Conservation (phyloP, 2,329 filamentous ascomycete species). For the Aspergillus sp. region DNA sequence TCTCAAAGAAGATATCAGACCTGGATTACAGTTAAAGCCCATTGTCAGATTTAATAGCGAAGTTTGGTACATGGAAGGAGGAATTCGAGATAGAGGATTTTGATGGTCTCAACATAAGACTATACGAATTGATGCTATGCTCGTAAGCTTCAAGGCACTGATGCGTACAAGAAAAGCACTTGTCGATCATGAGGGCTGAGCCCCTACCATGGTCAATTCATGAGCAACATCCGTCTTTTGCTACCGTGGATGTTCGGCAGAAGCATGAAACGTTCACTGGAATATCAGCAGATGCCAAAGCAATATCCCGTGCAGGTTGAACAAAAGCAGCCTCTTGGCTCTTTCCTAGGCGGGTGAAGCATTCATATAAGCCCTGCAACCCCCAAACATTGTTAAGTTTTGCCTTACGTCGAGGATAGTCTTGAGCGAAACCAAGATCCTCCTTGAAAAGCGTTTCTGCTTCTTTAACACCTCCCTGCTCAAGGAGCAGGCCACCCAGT, state of each 20-base stretch:
- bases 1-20: too few species aligned
- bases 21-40: too few species aligned
- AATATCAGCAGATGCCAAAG: constrained; percentile 55
- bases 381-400: constrained; percentile 71
- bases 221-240: neutral
- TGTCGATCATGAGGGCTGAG: too few species aligned
- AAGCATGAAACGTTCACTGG: constrained; percentile 53
- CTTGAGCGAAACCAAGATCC: constrained; percentile 52
- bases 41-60: too few species aligned
- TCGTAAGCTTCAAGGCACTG: too few species aligned
- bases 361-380: constrained; percentile 66
- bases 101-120: too few species aligned
- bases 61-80: too few species aligned
- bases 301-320: constrained; percentile 43
- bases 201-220: too few species aligned
- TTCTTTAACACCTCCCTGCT: constrained; percentile 54
- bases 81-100: too few species aligned
- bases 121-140: too few species aligned
- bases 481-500: constrained; percentile 61
- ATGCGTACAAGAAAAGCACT: too few species aligned
- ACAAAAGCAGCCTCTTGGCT: constrained; percentile 41
- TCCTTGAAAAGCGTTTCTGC: constrained; percentile 53
- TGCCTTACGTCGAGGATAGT: constrained; percentile 55
- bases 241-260: constrained; percentile 30
- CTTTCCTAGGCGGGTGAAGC: constrained; percentile 51